These are phyloP conservation scores for Sarocladiaceae sp. DNA, from an alignment of 2,329 filamentous ascomycete genomes.

Conservation along the genomic window DNA sequence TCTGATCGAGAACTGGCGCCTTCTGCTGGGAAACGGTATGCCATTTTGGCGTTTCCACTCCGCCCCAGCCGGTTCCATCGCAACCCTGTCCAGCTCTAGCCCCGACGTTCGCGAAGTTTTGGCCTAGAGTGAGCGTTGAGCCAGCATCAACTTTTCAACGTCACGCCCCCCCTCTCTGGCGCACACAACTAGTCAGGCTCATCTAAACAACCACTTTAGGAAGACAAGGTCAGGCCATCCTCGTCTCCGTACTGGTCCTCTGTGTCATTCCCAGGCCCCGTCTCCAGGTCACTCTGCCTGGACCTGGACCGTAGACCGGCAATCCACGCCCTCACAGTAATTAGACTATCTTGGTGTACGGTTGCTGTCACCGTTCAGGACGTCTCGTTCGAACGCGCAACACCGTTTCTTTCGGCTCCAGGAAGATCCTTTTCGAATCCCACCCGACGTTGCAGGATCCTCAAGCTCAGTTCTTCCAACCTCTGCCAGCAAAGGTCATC, in stretches of 20 bases:
- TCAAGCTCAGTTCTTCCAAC: neutral
- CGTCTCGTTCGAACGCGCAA: neutral
- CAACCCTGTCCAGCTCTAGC: constrained; percentile 6
- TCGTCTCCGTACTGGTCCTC: neutral
- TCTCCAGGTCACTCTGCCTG: neutral
- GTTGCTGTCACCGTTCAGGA: neutral
- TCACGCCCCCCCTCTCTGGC: neutral
- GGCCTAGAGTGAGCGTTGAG: neutral
- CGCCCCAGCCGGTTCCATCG: neutral
- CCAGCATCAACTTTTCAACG: neutral
- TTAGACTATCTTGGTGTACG: constrained; percentile 2
- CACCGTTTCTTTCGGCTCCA: constrained; percentile 7
- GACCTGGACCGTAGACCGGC: neutral
- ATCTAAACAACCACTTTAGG: constrained; percentile 4
- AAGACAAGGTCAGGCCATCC: constrained; percentile 6
- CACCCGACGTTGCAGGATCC: constrained; percentile 3
- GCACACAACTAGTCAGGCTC: constrained; percentile 5
- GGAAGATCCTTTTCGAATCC: constrained; percentile 9
- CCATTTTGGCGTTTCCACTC: constrained; percentile 4
- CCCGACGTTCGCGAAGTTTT: too few relatives aligned
- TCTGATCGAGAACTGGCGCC: too few relatives aligned
- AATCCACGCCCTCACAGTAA: neutral
- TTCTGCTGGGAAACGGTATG: too few relatives aligned
- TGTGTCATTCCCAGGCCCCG: constrained; percentile 7
- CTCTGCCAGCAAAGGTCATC: constrained; percentile 1